Evolutionary conservation across 192 early-diverging fungal genomes (phyloP).

Genomic region (Lobosporangium transversale): DNA sequence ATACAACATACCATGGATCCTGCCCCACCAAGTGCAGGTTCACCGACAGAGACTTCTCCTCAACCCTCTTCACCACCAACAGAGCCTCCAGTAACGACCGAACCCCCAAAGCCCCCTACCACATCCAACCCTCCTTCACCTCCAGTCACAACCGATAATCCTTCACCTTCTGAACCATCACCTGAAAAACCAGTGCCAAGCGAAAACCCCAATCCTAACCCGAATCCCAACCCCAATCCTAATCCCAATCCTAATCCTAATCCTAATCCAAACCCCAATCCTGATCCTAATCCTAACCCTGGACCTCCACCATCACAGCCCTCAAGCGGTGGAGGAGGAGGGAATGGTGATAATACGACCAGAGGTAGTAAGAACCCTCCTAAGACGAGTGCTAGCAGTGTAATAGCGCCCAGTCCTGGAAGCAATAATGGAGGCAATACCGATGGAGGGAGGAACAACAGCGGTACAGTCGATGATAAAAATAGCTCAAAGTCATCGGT

Average conservation of each 20-base stretch:
- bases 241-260: background rate
- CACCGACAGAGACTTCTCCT: background rate
- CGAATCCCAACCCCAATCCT: no score
- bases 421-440: background rate
- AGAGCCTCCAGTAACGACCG: background rate
- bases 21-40: no score
- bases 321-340: background rate
- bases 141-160: background rate
- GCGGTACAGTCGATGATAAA: background rate
- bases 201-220: no score
- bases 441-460: no score
- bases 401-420: no score
- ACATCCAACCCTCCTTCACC: background rate
- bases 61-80: background rate
- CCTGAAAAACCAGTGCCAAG: no score
- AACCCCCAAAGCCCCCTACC: background rate
- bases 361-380: background rate
- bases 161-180: background rate
- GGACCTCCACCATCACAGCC: no score
- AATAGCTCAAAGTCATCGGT: constrained; percentile 14
- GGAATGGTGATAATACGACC: background rate
- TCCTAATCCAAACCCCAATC: background rate
- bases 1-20: no score
- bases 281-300: no score
- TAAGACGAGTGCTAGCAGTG: no score